These are phyloP conservation scores for Aureobasidium sp. DNA, from an alignment of 2,329 filamentous ascomycete species.

Conservation along the genomic window DNA sequence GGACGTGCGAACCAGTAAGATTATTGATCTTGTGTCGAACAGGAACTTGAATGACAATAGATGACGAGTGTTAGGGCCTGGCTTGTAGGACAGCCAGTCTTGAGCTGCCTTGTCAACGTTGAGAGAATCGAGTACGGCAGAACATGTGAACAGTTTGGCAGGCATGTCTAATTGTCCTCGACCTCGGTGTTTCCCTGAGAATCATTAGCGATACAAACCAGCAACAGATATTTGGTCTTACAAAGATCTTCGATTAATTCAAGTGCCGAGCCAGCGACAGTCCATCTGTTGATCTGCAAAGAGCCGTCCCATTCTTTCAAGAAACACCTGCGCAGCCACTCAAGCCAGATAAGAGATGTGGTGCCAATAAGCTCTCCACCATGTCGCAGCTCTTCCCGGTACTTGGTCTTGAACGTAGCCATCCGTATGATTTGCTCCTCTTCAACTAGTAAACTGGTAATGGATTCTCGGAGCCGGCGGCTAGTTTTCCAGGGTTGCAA, in stretches of 20 bases:
- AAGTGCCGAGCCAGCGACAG: conserved; percentile 69
- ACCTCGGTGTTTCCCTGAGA: conserved; percentile 13
- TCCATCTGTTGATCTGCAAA: conserved; percentile 61
- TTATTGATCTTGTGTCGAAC: conserved; percentile 64
- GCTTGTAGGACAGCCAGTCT: conserved; percentile 58
- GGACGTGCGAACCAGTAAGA: conserved; percentile 79
- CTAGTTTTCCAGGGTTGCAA: conserved; percentile 7
- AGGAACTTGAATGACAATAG: conserved; percentile 75
- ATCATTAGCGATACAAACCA: conserved; percentile 20
- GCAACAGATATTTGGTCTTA: not conserved
- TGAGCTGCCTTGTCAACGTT: conserved; percentile 68
- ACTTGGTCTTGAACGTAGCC: conserved; percentile 1
- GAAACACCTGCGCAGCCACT: conserved; percentile 69
- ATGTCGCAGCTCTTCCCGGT: not conserved
- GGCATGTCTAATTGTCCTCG: conserved; percentile 45
- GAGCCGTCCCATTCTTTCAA: conserved; percentile 75
- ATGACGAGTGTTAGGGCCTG: conserved; percentile 60
- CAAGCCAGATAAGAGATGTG: conserved; percentile 40
- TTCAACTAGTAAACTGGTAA: not conserved
- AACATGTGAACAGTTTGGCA: conserved; percentile 64
- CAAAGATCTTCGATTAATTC: conserved; percentile 57
- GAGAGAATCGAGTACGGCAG: conserved; percentile 68
- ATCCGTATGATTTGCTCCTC: conserved; percentile 13
- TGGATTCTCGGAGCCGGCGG: conserved; percentile 4
- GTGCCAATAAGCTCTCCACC: conserved; percentile 7